Evolutionary conservation across 2,329 filamentous ascomycete genomes (phyloP).

Genomic region (Elsinoe arachidis): DNA sequence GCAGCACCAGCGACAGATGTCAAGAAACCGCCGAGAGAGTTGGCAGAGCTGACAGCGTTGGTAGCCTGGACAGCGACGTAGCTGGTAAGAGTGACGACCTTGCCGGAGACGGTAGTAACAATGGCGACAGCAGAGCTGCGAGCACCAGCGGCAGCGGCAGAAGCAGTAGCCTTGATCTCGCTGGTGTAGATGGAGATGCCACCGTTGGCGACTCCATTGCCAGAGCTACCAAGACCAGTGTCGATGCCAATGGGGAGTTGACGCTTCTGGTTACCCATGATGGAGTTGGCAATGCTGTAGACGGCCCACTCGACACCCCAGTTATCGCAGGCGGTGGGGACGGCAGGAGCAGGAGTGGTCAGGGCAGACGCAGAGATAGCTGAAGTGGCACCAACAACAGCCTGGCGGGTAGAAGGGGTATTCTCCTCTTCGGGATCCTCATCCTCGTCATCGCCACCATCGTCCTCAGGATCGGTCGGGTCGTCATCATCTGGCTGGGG

Average conservation of each 20-base stretch:
- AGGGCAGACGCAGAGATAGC: background rate
- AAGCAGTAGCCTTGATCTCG: background rate
- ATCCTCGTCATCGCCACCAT: background rate
- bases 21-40: background rate
- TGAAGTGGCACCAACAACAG: background rate
- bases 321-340: slow-evolving; percentile 8
- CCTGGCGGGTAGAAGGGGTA: background rate
- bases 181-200: slow-evolving; percentile 6
- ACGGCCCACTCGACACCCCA: slow-evolving; percentile 6
- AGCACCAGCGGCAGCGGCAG: background rate
- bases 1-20: background rate
- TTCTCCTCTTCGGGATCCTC: background rate
- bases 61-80: slow-evolving; percentile 1
- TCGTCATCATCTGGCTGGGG: background rate
- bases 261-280: slow-evolving; percentile 9
- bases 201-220: background rate
- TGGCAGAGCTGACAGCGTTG: slow-evolving; percentile 3
- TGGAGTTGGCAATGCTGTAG: slow-evolving; percentile 6
- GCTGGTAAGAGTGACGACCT: slow-evolving; percentile 1
- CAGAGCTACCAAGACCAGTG: background rate
- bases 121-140: background rate
- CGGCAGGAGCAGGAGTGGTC: background rate
- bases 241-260: background rate
- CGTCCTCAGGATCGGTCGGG: background rate
- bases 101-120: background rate